Evolutionary conservation across 371 early-diverging fungal genomes (phyloP).

Genomic region (Syncephalis plumigaleata): DNA sequence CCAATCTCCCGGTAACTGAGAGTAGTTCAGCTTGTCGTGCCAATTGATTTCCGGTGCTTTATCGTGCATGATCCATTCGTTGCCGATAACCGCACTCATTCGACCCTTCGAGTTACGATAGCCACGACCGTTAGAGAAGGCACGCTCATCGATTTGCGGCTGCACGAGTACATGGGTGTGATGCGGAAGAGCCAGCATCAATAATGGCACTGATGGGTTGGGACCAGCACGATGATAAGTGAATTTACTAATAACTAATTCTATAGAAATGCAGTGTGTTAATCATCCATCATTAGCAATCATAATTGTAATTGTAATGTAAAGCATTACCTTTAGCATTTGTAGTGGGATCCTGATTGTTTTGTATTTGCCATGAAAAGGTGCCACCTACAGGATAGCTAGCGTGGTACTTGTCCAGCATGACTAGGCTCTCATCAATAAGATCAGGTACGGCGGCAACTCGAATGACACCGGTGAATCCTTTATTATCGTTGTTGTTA

Average conservation of each 20-base stretch:
- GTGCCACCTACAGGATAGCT: constrained; percentile 13
- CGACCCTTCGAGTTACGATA: constrained; percentile 40
- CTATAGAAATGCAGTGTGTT: no score
- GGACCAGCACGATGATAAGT: constrained; percentile 8
- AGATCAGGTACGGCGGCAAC: constrained; percentile 3
- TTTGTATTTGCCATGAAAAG: constrained; percentile 9
- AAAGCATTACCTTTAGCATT: constrained; percentile 3
- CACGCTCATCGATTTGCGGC: neutral
- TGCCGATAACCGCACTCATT: constrained; percentile 39
- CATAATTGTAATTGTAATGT: no score
- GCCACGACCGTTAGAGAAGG: constrained; percentile 12
- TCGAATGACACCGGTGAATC: constrained; percentile 4
- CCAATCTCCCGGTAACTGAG: constrained; percentile 14
- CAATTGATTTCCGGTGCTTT: constrained; percentile 13
- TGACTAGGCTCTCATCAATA: constrained; percentile 1
- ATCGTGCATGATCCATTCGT: constrained; percentile 36
- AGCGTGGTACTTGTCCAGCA: constrained; percentile 9
- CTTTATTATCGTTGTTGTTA: neutral
- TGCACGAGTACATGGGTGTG: constrained; percentile 21
- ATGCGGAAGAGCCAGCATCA: constrained; percentile 35
- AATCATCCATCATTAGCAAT: no score
- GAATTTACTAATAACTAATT: neutral
- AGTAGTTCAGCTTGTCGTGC: constrained; percentile 17
- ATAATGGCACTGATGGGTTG: constrained; percentile 3
- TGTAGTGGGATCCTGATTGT: neutral